Evolutionary conservation across 1,284 basidiomycete genomes (phyloP), one percentile per base, ranked within the genome.

Genomic region (Rhodotorula sp.): DNA sequence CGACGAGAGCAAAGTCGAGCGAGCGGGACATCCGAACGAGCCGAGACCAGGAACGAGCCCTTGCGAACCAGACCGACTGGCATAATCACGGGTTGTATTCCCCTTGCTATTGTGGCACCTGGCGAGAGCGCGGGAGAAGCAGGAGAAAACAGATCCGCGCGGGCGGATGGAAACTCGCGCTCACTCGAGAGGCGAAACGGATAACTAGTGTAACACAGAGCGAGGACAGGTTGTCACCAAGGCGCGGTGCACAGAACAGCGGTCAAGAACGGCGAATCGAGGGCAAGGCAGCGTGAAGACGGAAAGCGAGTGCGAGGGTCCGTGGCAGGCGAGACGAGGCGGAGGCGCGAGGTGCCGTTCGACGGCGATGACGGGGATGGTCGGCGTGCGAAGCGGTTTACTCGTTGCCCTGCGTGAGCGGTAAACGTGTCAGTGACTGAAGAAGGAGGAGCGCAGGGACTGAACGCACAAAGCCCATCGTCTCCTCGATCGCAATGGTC

Each of bases 401-500:
- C 39, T 44, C 39, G 39, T 44, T 44, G 39, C 39, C 39, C 39
- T 44, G 39, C 11, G 39, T 10, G 39, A 15, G 39, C 5, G 3
- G 13, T 44, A 15, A 8, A 44, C 39, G 39, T 44, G n/a, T 15
- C 39, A 44, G 39, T 13, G 39, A 10, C 39, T 27, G 36, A 49
- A 29, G 7, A 19, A 49, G 62, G 27, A 29, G 36, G 34, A 59
- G 34, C 51, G n/a, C n/a, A n/a, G n/a, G n/a, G n/a, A n/a, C n/a
- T n/a, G 36, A 24, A 51, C 22, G 68, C 64, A 71, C 72, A 79
- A 84, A 84, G 73, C 83, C 83, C 56, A 83, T 77, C 11, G 83
- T 84, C 76, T 84, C 82, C 75, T 96, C 74, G 39, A 75, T 63
- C 1, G 74, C 74, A 55, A 75, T 70, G 9, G 63, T 59, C n/a